phyloP scores from a whole-genome alignment of 495 filamentous ascomycete genomes.

The Copromyces sp. region DNA sequence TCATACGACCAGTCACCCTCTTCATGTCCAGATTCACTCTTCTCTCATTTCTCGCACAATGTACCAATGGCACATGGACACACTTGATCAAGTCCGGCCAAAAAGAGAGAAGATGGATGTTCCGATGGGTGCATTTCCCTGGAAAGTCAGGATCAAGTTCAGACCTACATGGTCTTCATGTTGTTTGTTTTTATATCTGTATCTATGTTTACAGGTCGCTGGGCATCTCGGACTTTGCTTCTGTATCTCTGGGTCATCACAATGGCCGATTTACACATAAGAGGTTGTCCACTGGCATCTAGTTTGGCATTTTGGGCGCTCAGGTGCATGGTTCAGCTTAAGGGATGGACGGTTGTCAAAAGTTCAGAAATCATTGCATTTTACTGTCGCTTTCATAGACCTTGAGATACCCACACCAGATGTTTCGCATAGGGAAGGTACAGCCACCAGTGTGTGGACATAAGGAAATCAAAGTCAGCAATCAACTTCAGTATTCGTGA shows the following conservation, averaged over 20 bases:
- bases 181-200: background rate
- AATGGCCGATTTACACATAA: background rate
- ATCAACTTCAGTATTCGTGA: background rate
- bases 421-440: background rate
- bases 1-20: background rate
- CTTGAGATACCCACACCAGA: background rate
- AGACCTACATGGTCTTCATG: background rate
- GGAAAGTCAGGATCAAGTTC: background rate
- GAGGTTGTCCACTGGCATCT: background rate
- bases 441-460: background rate
- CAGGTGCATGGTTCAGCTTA: background rate
- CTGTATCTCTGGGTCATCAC: background rate
- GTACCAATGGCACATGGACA: background rate
- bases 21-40: background rate
- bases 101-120: background rate
- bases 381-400: background rate
- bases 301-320: background rate
- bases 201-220: background rate
- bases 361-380: background rate
- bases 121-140: background rate
- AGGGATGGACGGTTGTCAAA: background rate
- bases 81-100: background rate
- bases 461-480: background rate
- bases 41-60: background rate
- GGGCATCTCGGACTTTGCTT: background rate